phyloP scores from a whole-genome alignment of 768 basidiomycete species.

The Termitomyces sp. region DNA sequence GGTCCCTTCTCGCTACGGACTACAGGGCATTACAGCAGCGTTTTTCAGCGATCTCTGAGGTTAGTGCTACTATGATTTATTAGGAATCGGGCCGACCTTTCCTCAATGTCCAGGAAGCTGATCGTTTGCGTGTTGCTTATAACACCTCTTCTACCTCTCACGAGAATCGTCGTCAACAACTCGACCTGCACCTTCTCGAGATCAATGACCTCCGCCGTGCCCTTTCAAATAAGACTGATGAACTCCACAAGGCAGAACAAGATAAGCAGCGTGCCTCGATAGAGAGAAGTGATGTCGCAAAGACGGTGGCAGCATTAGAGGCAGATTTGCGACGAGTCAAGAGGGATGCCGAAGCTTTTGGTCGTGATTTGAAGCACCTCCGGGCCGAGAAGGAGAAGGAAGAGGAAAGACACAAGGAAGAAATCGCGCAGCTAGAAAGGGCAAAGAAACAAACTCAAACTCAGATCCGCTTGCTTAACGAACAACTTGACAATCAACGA shows the following conservation, averaged over 20 bases:
- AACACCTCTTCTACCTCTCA: constrained; percentile 59
- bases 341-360: constrained; percentile 72
- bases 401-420: constrained; percentile 50
- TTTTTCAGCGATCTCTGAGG: constrained; percentile 64
- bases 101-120: constrained; percentile 39
- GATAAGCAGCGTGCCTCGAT: constrained; percentile 57
- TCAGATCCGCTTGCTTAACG: constrained; percentile 60
- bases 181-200: constrained; percentile 66
- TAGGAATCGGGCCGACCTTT: neutral
- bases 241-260: constrained; percentile 57
- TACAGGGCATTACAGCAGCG: constrained; percentile 70
- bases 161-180: constrained; percentile 64
- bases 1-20: constrained; percentile 60
- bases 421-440: constrained; percentile 50
- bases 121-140: constrained; percentile 59
- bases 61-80: constrained; percentile 21
- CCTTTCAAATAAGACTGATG: constrained; percentile 52
- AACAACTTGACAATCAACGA: constrained; percentile 55
- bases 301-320: constrained; percentile 64
- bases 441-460: constrained; percentile 62
- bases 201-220: constrained; percentile 73
- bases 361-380: constrained; percentile 67
- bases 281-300: constrained; percentile 62
- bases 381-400: constrained; percentile 62
- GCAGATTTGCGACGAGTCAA: constrained; percentile 71